phyloP scores from a whole-genome alignment of 192 early-diverging fungal species.

The Mortierella antarctica region DNA sequence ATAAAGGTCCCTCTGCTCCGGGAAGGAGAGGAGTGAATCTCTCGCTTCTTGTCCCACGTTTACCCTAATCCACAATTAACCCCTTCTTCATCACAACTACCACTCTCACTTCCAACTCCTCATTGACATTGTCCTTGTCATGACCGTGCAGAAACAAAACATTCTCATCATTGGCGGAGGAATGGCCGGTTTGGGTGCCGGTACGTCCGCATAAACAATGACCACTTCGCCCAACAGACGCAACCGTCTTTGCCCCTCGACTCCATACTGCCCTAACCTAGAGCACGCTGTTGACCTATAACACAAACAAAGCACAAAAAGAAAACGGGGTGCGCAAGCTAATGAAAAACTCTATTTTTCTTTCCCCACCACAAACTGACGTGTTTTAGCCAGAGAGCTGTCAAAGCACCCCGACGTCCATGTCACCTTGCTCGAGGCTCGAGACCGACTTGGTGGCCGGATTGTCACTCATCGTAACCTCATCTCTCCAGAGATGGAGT shows the following conservation, averaged over 20 bases:
- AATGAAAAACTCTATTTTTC: not conserved
- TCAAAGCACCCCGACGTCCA: conserved; percentile 17
- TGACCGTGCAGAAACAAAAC: not conserved
- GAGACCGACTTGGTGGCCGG: conserved; percentile 36
- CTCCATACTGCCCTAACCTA: no score
- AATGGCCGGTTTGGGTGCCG: conserved; percentile 36
- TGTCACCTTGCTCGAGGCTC: conserved; percentile 43
- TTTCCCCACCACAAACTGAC: not conserved
- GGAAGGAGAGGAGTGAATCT: no score
- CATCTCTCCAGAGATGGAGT: not conserved
- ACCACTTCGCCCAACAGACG: no score
- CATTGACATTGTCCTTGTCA: not conserved
- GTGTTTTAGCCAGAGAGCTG: conserved; percentile 22
- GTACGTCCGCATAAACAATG: not conserved
- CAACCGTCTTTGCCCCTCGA: no score
- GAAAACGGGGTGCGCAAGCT: not conserved
- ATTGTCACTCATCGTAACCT: conserved; percentile 26
- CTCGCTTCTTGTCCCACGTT: no score
- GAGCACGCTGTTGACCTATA: no score
- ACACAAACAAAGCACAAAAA: not conserved
- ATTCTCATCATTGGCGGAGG: conserved; percentile 47
- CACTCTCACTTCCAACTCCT: no score
- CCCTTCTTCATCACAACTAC: no score
- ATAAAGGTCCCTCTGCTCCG: no score
- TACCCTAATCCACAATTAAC: no score